Base-by-base conservation (phyloP, 768 basidiomycete species). In the Suillus placidus region DNA sequence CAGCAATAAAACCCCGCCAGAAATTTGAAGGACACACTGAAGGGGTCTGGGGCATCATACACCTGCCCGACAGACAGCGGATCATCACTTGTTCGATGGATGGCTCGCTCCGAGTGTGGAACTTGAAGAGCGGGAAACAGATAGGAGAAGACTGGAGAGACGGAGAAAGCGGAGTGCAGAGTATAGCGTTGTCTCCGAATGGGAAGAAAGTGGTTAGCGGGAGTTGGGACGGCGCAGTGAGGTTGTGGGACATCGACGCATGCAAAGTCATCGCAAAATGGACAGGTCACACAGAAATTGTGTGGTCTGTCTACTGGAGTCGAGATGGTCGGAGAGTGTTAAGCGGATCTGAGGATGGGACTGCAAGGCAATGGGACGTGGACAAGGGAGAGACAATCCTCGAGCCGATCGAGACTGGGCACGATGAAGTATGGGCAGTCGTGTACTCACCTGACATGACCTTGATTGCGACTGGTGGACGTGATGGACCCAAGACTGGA, bases 401-500 rank as follows among this genome's bases (percentile, higher is more conserved):
- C 12, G 12, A 12, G 3, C 8, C 8, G 2, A 49, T 43, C 3
- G 2, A 20, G 18, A 20, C 18, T 8, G 42, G 14, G 18, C 14
- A 43, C 18, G 0, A 6, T 2, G 0, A 2, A 1, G 42, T 43
- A 18, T 20, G 7, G 8, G 42, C 18, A 43, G 42, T 3, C 8
- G 12, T 23, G 23, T 64, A 58, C 16, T 64, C 64, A 3, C 64
- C 55, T 14, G 64, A 64, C 37, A 57, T 20, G 9, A 30, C 57
- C 40, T 18, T 20, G 45, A 60, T 64, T 18, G 57, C 64, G 5
- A 64, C 55, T 16, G 35, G 45, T 23, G 56, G 45, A 26, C 8
- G 16, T 10, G 13, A 49, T 9, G 62, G 9, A 3, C 4, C 20
- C 43, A 4, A 4, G 20, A n/a, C 43, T n/a, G 20, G 20, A 10